Conservation (phyloP, 208 protist genomes). For the Herpetomonas samuelpessoai region DNA sequence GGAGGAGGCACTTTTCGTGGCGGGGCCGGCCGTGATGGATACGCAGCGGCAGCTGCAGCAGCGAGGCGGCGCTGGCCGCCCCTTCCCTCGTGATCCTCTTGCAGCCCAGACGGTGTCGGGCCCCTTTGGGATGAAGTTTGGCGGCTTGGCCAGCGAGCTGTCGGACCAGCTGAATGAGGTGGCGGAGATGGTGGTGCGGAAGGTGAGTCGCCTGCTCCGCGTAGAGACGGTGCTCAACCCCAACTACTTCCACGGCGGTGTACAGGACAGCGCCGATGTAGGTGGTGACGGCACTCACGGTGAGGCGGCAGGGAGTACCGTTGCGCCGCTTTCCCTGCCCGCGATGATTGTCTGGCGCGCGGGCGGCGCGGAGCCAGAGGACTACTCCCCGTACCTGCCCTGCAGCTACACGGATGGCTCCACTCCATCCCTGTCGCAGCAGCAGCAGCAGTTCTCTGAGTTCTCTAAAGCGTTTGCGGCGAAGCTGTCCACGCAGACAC, state of each 20-base stretch:
- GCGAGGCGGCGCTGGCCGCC: conserved; percentile 5
- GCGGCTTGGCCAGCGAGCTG: conserved; percentile 13
- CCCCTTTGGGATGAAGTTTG: conserved; percentile 3
- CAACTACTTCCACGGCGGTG: conserved; percentile 14
- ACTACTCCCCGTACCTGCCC: conserved; percentile 6
- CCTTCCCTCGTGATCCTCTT: conserved; percentile 2
- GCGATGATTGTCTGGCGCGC: conserved; percentile 20
- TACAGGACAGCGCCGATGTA: not conserved
- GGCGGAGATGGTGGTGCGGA: conserved; percentile 30
- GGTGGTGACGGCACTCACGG: conserved; percentile 6
- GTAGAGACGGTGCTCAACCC: conserved; percentile 48
- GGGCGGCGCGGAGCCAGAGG: conserved; percentile 2
- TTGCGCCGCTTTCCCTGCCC: conserved; percentile 9
- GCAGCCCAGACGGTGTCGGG: conserved; percentile 9
- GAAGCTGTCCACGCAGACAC: not conserved
- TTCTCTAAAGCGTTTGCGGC: not conserved
- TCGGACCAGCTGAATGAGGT: conserved; percentile 33
- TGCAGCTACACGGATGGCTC: not conserved
- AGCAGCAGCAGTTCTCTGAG: conserved; percentile 1
- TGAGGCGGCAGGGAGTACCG: not conserved
- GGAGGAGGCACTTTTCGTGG: conserved; percentile 30
- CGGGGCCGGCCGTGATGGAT: conserved; percentile 8
- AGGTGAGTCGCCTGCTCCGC: conserved; percentile 26
- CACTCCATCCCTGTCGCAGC: not conserved
- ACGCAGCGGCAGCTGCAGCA: conserved; percentile 5